Percentiles rank a stretch among this genome's conserved stretches.
These are phyloP conservation scores for Trifolium fragiferum DNA, from an alignment of 306 rosid species.

Conservation along the genomic window DNA sequence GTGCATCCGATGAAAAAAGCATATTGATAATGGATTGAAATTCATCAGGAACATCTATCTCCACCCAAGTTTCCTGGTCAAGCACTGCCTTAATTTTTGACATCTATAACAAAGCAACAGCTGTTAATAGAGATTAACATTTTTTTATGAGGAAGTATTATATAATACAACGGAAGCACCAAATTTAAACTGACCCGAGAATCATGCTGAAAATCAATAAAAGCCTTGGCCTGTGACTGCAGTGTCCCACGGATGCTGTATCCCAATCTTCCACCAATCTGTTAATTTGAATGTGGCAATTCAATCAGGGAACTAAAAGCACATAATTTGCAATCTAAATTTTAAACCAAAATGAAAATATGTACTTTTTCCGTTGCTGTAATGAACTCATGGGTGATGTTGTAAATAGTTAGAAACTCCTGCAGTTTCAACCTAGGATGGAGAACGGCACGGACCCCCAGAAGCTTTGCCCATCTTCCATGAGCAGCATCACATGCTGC, in stretches of 20 bases:
- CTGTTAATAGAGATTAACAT: slow-evolving; percentile 39
- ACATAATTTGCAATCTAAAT: slow-evolving; percentile 21
- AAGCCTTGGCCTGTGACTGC: slow-evolving; percentile 98
- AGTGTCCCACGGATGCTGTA: slow-evolving; percentile 97
- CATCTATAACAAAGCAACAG: slow-evolving; percentile 62
- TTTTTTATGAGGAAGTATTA: slow-evolving; percentile 20
- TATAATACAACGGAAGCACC: slow-evolving; percentile 19
- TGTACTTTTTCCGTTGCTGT: slow-evolving; percentile 88
- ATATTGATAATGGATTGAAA: slow-evolving; percentile 80
- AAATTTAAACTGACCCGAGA: slow-evolving; percentile 74
- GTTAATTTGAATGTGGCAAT: slow-evolving; percentile 48
- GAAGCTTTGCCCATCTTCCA: slow-evolving; percentile 99
- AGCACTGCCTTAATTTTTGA: slow-evolving; percentile 94
- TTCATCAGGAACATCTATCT: slow-evolving; percentile 97
- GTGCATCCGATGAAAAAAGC: slow-evolving; percentile 57
- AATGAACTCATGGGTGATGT: slow-evolving; percentile 91
- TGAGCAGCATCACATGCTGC: slow-evolving; percentile 99
- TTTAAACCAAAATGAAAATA: slow-evolving; percentile 32
- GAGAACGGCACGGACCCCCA: slow-evolving; percentile 93
- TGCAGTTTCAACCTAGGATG: slow-evolving; percentile 96
- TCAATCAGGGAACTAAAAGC: slow-evolving; percentile 43
- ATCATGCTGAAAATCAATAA: slow-evolving; percentile 96
- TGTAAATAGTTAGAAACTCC: slow-evolving; percentile 85
- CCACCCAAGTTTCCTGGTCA: slow-evolving; percentile 99
- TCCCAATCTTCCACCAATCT: slow-evolving; percentile 99